phyloP scores from a whole-genome alignment of 164 flowering plant genomes.

The Nelumbo lutea region DNA sequence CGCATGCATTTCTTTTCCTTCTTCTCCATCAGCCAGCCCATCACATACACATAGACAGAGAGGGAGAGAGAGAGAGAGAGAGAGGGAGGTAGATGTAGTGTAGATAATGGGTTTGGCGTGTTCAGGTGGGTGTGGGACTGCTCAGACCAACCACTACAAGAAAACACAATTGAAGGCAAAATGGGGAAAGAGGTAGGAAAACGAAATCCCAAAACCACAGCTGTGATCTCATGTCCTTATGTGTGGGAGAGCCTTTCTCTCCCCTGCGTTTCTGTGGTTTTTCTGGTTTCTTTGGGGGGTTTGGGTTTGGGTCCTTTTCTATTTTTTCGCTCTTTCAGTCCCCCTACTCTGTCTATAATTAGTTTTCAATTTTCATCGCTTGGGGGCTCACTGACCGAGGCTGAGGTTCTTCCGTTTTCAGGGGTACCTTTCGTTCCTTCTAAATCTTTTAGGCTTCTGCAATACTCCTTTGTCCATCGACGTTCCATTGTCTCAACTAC shows the following conservation, averaged over 20 bases:
- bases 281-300: not conserved
- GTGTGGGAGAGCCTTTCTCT: not conserved
- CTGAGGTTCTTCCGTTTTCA: slow-evolving; percentile 23
- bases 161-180: slow-evolving; percentile 2
- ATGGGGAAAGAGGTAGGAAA: slow-evolving; percentile 5
- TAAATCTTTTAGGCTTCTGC: slow-evolving; percentile 8
- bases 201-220: slow-evolving; percentile 9
- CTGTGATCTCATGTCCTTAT: slow-evolving; percentile 16
- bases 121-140: slow-evolving; percentile 19
- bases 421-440: slow-evolving; percentile 10
- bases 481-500: slow-evolving; percentile 16
- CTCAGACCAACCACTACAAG: slow-evolving; percentile 11
- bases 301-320: slow-evolving; percentile 7
- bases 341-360: not conserved
- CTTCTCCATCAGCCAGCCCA: not conserved
- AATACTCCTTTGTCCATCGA: slow-evolving; percentile 19
- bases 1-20: not conserved
- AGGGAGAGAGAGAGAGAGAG: not conserved
- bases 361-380: not conserved
- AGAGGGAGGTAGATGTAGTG: not conserved
- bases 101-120: slow-evolving; percentile 22
- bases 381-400: slow-evolving; percentile 36
- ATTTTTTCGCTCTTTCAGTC: not conserved
- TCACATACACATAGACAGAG: not conserved
- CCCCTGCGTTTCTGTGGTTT: slow-evolving; percentile 7